These are phyloP conservation scores for Bolboschoenoplectus hybrid DNA, from an alignment of 202 grass and related monocot species.

Conservation along the genomic window DNA sequence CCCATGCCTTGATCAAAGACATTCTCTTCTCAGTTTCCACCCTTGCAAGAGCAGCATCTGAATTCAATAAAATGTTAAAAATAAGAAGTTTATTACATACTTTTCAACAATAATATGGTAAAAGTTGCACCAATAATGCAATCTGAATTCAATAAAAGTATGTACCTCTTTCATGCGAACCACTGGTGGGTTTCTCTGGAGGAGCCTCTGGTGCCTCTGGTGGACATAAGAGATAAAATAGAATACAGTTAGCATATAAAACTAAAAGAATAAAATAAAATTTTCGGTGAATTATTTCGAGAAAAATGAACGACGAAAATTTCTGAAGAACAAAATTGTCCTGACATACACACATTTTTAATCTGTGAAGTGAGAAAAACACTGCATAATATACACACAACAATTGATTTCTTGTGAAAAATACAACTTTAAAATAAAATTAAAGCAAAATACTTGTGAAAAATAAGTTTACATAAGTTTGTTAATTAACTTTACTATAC, in stretches of 20 bases:
- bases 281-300: not conserved
- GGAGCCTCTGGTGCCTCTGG: constrained; percentile 53
- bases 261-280: not conserved
- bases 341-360: not conserved
- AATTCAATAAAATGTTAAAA: not conserved
- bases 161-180: constrained; percentile 87
- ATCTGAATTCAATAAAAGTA: constrained; percentile 24
- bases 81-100: not conserved
- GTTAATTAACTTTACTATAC: not conserved
- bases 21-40: constrained; percentile 86
- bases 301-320: not conserved
- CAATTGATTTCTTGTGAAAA: not conserved
- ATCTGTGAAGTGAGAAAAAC: not conserved
- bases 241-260: constrained; percentile 26
- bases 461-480: not conserved
- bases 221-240: constrained; percentile 44
- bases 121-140: not conserved
- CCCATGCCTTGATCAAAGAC: constrained; percentile 95
- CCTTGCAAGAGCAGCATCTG: constrained; percentile 84
- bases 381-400: not conserved
- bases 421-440: not conserved
- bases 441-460: not conserved
- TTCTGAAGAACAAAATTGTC: not conserved
- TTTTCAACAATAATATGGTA: constrained; percentile 16
- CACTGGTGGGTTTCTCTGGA: constrained; percentile 51